Conservation (phyloP, 1,284 basidiomycete species). For the Sphagnurus paluster region DNA sequence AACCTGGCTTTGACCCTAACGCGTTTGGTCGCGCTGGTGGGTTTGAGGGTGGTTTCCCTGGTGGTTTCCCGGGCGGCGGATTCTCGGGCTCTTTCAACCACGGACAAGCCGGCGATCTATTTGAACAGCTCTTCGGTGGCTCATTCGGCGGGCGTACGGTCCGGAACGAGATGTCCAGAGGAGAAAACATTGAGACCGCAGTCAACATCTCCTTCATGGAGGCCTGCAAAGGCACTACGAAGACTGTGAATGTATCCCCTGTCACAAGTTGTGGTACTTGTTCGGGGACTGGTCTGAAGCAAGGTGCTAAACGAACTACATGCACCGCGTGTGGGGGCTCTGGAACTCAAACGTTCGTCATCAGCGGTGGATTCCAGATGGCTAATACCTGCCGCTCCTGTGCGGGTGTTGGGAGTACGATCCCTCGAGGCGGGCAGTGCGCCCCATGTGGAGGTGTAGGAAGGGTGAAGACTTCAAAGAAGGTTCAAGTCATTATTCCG, state of each 20-base stretch:
- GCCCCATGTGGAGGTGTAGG: slow-evolving; percentile 85
- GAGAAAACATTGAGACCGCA: slow-evolving; percentile 84
- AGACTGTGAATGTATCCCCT: slow-evolving; percentile 78
- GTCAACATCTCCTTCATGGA: slow-evolving; percentile 88
- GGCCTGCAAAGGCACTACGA: slow-evolving; percentile 87
- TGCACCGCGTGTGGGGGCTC: slow-evolving; percentile 86
- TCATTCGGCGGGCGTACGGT: slow-evolving; percentile 53
- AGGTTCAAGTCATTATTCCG: slow-evolving; percentile 85
- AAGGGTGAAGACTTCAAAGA: slow-evolving; percentile 80
- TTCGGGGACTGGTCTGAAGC: slow-evolving; percentile 84
- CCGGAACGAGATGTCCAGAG: slow-evolving; percentile 59
- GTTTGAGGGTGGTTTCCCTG: slow-evolving; percentile 23
- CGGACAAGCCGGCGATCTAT: slow-evolving; percentile 65
- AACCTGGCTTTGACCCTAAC: slow-evolving; percentile 92
- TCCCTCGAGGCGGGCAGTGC: slow-evolving; percentile 83
- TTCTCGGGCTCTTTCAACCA: slow-evolving; percentile 74
- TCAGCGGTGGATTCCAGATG: slow-evolving; percentile 97
- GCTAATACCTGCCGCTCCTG: slow-evolving; percentile 89
- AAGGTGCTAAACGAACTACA: slow-evolving; percentile 81
- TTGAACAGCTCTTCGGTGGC: slow-evolving; percentile 88
- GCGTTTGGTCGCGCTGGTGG: slow-evolving; percentile 64
- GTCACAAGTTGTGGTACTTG: slow-evolving; percentile 87
- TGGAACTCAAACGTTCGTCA: slow-evolving; percentile 88
- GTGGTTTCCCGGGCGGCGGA: slow-evolving; percentile 49
- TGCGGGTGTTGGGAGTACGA: slow-evolving; percentile 79